Base-by-base conservation (phyloP, 179 eudicot genomes). In the Patellifolia procumbens region DNA sequence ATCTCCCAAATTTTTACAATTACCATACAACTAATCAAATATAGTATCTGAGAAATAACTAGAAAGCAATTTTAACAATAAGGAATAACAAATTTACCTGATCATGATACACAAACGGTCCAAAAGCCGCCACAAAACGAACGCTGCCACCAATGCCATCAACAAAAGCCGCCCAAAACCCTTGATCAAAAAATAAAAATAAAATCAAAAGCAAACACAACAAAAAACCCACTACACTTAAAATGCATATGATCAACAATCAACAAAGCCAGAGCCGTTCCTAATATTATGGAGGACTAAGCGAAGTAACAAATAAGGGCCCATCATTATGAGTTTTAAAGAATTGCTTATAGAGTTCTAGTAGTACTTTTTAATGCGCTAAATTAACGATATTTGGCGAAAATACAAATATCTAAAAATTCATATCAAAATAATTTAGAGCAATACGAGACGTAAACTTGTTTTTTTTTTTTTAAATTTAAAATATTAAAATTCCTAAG, bases 211-310 rank as follows among this genome's bases (percentile, higher is more conserved):
- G 77, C 77, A 89, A 70, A 48, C 99, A 97, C 78, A 93, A 67
- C 56, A 95, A 74, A 83, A n/a, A 95, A 89, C 83, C 99, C 99
- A 80, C 93, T 95, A 72, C 93, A 95, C 93, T 92, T 97, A 80
- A 95, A 95, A 85, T 92, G 98, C 79, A 94, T 26, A 79, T 92
- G 98, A 73, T 94, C 98, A 63, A 94, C 97, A 64, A 95, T 93
- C 63, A 95, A 48, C 83, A 95, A 74, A 68, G 86, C 93, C 59
- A 97, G 97, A 2, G 92, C n/a, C n/a, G n/a, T n/a, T n/a, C n/a
- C n/a, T n/a, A n/a, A n/a, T n/a, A n/a, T n/a, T n/a, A n/a, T n/a
- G n/a, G n/a, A n/a, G n/a, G n/a, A n/a, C n/a, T n/a, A n/a, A n/a
- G n/a, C n/a, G n/a, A n/a, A n/a, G n/a, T n/a, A n/a, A n/a, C n/a